Base-by-base conservation (phyloP, 768 basidiomycete species). In the Russula emetica region DNA sequence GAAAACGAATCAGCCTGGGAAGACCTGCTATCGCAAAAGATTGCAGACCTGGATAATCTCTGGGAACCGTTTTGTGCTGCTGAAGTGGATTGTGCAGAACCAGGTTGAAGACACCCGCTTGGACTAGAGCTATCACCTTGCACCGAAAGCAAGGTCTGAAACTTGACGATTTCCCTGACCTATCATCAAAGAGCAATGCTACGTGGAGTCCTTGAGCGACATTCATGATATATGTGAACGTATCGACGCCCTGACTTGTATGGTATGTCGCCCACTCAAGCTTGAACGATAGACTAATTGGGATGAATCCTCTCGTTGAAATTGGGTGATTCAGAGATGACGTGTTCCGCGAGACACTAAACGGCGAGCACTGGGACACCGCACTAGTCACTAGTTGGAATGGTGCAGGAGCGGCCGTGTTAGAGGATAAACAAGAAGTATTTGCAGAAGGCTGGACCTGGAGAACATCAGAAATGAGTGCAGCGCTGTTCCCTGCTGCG, bases 331-430 rank as follows among this genome's bases (percentile, higher is more conserved):
- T 76, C 5, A 77, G 70, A 14, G 70, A 63, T 3, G 71, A 66
- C 0, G 74, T 70, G 55, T 80, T 73, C 70, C 78, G 84, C 3
- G 66, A 68, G 28, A 88, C 70, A 7, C 72, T 72, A 71, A 86
- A 80, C 5, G 76, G 67, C 65, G 78, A 74, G 72, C 85, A 86
- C 71, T 86, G 83, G 2, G 74, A 69, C 20, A 81, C 68, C 11
- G 69, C 64, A 20, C 67, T 69, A 24, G 70, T 61, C 38, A 83
- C 42, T 6, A 71, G 67, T 69, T 76, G 85, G 67, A 64, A 67
- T 18, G 67, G 26, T 20, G 61, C 42, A 6, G 66, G 47, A 11
- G 62, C 58, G 16, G 61, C 52, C 14, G 55, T 49, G 6, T 67
- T 32, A 11, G 62, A 57, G 9, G 74, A 67, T 18, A 85, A 70